Base-by-base conservation (phyloP, 371 early-diverging fungal genomes). In the Rhizomucor pusillus region DNA sequence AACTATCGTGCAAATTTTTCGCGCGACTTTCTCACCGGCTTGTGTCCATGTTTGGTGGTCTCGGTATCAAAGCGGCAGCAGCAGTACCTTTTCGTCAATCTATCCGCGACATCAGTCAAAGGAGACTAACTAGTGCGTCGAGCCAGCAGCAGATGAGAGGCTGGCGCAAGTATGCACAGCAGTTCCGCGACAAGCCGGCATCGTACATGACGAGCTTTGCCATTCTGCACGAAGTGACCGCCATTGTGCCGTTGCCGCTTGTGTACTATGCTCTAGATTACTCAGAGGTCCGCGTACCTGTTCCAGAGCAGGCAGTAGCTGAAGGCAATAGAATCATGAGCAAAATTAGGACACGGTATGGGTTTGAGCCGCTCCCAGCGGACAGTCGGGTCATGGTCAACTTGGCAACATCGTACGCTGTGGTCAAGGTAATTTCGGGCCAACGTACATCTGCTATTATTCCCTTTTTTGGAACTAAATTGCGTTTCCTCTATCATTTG, bases 141-240 rank as follows among this genome's bases (percentile, higher is more conserved):
- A n/a, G n/a, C n/a, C 47, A 47, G 29, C 47, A 33, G 5, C 47
- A 52, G 12, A 22, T 46, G 13, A 57, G 63, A 19, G 72, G 78
- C 0, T 82, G 77, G 78, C 67, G 76, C 6, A 66, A 68, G 33
- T 85, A 88, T 63, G 78, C 79, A 19, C 65, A 79, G 14, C 82
- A 80, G 52, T 88, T 94, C 68, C 77, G 81, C 25, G 68, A 76
- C 54, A 84, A 85, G 35, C 94, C 94, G 0, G 90, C 83, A 25
- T 86, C 89, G 43, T 88, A 93, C 67, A 63, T 93, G 43, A 80
- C 86, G 12, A 75, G 92, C 1, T 95, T 95, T 70, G 83, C 86
- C 3, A 58, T 93, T 11, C 79, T 95, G 19, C 96, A 95, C 67
- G 94, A 95, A 70, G 49, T 92, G 4, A 95, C 96, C 0, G 96